phyloP scores from a whole-genome alignment of 108 stramenopile species.

The Licmophora abbreviata region DNA sequence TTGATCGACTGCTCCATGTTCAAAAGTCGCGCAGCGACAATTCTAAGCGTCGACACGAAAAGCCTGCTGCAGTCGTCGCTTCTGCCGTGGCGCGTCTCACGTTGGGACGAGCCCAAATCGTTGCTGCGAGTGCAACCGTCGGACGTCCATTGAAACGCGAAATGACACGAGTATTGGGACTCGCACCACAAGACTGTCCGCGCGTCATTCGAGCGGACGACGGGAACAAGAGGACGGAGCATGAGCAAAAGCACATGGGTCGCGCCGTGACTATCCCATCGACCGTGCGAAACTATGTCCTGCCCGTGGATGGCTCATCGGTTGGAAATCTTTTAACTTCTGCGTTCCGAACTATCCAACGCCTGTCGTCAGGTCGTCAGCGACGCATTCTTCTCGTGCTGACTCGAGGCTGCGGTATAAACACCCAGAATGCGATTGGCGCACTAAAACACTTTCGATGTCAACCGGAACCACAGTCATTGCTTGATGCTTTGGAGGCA shows the following conservation, averaged over 20 bases:
- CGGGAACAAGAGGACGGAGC: conserved; percentile 14
- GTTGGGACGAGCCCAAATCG: conserved; percentile 63
- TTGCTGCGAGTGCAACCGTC: conserved; percentile 91
- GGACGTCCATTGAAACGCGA: conserved; percentile 87
- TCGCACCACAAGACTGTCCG: conserved; percentile 72
- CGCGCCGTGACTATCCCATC: conserved; percentile 79
- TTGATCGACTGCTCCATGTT: conserved; percentile 58
- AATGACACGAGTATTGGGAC: conserved; percentile 73
- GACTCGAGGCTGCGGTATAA: conserved; percentile 64
- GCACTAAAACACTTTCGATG: conserved; percentile 74
- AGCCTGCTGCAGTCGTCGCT: conserved; percentile 75
- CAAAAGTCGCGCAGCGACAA: conserved; percentile 33
- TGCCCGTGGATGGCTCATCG: conserved; percentile 49
- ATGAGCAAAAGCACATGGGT: conserved; percentile 28
- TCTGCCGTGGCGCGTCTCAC: conserved; percentile 63
- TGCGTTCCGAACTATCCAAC: conserved; percentile 53
- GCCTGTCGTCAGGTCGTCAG: conserved; percentile 10
- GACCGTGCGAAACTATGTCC: conserved; percentile 61
- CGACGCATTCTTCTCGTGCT: conserved; percentile 63
- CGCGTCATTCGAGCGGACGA: conserved; percentile 48
- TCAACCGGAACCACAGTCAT: conserved; percentile 60
- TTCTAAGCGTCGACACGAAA: conserved; percentile 55
- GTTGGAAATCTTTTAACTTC: conserved; percentile 60
- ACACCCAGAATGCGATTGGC: conserved; percentile 68
- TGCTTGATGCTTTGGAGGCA: conserved; percentile 68